These are phyloP conservation scores for Cyclostephanos invisitatus DNA, from an alignment of 108 stramenopile genomes.

Conservation along the genomic window DNA sequence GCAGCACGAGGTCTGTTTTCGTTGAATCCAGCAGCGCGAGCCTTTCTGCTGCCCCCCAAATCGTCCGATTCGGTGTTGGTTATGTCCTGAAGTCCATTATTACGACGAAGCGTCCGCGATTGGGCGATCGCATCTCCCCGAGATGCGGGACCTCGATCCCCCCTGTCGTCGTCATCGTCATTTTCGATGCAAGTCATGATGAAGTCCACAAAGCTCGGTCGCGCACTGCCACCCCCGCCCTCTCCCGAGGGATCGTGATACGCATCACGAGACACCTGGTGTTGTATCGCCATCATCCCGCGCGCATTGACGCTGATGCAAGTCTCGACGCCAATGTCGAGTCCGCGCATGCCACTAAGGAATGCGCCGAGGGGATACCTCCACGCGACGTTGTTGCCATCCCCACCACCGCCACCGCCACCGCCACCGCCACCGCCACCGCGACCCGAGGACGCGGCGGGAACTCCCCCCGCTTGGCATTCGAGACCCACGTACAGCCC, in stretches of 20 bases:
- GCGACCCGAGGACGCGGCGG: background rate
- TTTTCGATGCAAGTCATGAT: conserved; percentile 62
- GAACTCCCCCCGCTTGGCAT: conserved; percentile 6
- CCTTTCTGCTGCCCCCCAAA: conserved; percentile 8
- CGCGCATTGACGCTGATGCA: conserved; percentile 67
- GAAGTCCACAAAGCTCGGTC: conserved; percentile 68
- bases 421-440: background rate
- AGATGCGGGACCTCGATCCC: background rate
- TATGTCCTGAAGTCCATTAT: conserved; percentile 8
- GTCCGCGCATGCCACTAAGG: conserved; percentile 58
- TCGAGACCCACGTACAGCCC: conserved; percentile 52
- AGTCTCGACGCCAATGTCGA: conserved; percentile 69
- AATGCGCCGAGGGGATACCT: conserved; percentile 46
- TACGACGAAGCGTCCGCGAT: background rate
- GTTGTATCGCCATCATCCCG: conserved; percentile 81
- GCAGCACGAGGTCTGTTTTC: background rate
- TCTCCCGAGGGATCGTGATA: conserved; percentile 19
- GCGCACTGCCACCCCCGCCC: conserved; percentile 15
- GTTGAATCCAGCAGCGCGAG: background rate
- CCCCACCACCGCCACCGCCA: too few species aligned
- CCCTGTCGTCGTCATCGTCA: conserved; percentile 51
- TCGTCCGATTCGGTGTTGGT: conserved; percentile 22
- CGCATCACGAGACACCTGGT: conserved; percentile 52
- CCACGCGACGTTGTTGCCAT: background rate
- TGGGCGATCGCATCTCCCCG: background rate